Percentiles rank a stretch among this genome's conserved stretches.
These are phyloP conservation scores for Sicyos baderoa DNA, from an alignment of 306 rosid genomes.

Conservation along the genomic window DNA sequence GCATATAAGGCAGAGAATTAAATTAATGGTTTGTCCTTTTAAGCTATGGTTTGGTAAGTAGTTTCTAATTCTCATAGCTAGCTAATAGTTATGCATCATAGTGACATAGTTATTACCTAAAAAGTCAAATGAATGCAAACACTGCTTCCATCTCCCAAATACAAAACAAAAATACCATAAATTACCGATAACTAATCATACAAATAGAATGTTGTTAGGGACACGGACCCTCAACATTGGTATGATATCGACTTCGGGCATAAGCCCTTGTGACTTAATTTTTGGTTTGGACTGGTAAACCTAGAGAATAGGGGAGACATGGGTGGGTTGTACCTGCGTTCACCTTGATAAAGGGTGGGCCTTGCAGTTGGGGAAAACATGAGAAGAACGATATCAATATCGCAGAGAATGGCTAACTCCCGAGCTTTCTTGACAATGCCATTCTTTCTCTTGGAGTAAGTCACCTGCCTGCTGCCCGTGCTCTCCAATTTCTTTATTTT, in stretches of 20 bases:
- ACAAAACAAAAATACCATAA: neutral
- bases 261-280: too few species aligned
- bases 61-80: neutral
- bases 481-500: slow-evolving; percentile 81
- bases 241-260: too few species aligned
- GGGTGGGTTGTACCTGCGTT: slow-evolving; percentile 57
- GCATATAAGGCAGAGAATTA: slow-evolving; percentile 9
- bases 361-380: slow-evolving; percentile 95
- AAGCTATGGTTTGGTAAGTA: neutral
- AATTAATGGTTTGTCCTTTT: neutral
- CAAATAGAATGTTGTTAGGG: neutral
- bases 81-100: neutral
- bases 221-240: too few species aligned
- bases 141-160: neutral
- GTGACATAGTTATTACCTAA: neutral
- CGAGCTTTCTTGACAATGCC: slow-evolving; percentile 79
- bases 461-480: slow-evolving; percentile 67
- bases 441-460: slow-evolving; percentile 74
- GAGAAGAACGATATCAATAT: slow-evolving; percentile 81
- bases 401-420: slow-evolving; percentile 76
- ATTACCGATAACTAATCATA: neutral
- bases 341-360: slow-evolving; percentile 69
- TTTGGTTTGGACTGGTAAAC: too few species aligned
- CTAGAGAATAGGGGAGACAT: too few species aligned
- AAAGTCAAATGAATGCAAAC: neutral